A percentile compares a stretch with the other conserved stretches of the same genome.
phyloP scores from a whole-genome alignment of 2,329 filamentous ascomycete genomes.

The Exophiala aquamarina region DNA sequence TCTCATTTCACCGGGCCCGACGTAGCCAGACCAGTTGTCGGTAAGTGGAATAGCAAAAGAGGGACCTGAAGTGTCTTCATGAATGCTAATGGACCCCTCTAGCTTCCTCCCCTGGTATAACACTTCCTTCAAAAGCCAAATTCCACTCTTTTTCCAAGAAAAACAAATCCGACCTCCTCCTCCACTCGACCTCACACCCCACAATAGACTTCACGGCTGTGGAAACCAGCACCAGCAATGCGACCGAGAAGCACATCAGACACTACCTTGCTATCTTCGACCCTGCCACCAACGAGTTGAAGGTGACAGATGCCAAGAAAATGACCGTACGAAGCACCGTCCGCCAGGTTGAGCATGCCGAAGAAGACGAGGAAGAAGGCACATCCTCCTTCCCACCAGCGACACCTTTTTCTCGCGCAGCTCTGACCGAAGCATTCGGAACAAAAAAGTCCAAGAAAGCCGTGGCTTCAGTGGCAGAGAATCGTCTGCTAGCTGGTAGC shows the following conservation, averaged over 20 bases:
- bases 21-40: slow-evolving; percentile 25
- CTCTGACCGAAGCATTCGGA: slow-evolving; percentile 50
- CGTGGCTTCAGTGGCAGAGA: slow-evolving; percentile 48
- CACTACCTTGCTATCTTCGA: slow-evolving; percentile 65
- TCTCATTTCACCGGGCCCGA: slow-evolving; percentile 20
- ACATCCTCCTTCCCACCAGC: slow-evolving; percentile 31
- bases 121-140: slow-evolving; percentile 21
- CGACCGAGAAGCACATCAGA: slow-evolving; percentile 53
- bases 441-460: slow-evolving; percentile 52
- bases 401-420: slow-evolving; percentile 29
- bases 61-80: neutral
- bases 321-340: slow-evolving; percentile 54
- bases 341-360: slow-evolving; percentile 30
- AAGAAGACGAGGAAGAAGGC: slow-evolving; percentile 27
- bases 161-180: slow-evolving; percentile 41
- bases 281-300: slow-evolving; percentile 51
- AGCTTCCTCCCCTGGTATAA: slow-evolving; percentile 32
- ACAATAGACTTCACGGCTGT: slow-evolving; percentile 60
- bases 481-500: slow-evolving; percentile 45
- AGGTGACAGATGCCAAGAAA: slow-evolving; percentile 55
- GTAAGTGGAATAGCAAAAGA: slow-evolving; percentile 14
- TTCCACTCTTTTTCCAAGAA: slow-evolving; percentile 26
- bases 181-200: slow-evolving; percentile 61
- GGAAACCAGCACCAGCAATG: slow-evolving; percentile 44
- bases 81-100: neutral